phyloP scores from a whole-genome alignment of 2,329 filamentous ascomycete species.

The Pseudocercospora musae region DNA sequence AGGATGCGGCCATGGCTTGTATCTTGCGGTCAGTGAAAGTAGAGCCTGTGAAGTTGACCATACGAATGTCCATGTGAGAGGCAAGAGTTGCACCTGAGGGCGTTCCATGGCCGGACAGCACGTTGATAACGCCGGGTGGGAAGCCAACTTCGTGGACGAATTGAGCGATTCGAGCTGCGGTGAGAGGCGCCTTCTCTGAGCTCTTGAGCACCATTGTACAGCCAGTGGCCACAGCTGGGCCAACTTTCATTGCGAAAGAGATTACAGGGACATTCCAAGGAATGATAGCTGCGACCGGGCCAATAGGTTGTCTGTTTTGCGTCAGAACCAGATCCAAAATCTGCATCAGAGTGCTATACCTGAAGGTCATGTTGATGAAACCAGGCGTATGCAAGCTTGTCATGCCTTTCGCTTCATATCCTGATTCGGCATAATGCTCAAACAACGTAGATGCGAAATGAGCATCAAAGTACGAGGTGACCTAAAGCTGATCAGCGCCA shows the following conservation, averaged over 20 bases:
- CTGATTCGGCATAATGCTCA: conserved; percentile 46
- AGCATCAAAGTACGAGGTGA: conserved; percentile 39
- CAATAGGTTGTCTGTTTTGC: conserved; percentile 26
- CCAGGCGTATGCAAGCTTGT: conserved; percentile 50
- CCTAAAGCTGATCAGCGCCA: conserved; percentile 9
- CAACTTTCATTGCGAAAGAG: conserved; percentile 76
- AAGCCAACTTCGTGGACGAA: conserved; percentile 61
- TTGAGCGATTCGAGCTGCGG: conserved; percentile 23
- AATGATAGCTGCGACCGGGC: conserved; percentile 57
- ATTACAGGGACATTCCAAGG: conserved; percentile 79
- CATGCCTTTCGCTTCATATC: conserved; percentile 42
- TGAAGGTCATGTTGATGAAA: conserved; percentile 41
- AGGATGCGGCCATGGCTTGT: conserved; percentile 28
- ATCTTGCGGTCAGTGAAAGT: conserved; percentile 58
- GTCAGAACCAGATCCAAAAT: background rate
- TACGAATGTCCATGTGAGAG: conserved; percentile 64
- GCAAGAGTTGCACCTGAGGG: conserved; percentile 66
- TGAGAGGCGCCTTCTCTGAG: conserved; percentile 13
- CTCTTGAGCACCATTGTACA: conserved; percentile 53
- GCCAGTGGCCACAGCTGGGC: conserved; percentile 58
- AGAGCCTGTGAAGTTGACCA: conserved; percentile 74
- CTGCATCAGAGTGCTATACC: background rate
- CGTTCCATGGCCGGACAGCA: conserved; percentile 57
- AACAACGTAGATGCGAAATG: conserved; percentile 37
- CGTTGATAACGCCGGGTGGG: conserved; percentile 71